These are phyloP conservation scores for Pisolithus orientalis DNA, from an alignment of 768 basidiomycete species.

Conservation along the genomic window DNA sequence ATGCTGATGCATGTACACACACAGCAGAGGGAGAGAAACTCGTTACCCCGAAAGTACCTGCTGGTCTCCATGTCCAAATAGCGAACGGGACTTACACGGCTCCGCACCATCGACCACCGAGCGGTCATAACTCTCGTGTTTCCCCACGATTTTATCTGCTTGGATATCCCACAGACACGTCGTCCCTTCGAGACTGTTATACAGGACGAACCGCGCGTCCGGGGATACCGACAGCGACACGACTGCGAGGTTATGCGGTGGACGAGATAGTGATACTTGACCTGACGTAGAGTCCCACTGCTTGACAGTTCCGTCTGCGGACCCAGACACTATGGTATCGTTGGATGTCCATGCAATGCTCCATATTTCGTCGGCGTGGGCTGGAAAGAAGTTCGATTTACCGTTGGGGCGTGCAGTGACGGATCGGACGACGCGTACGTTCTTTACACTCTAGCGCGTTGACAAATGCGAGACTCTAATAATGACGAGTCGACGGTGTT, in stretches of 20 bases:
- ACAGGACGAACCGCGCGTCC: constrained; percentile 60
- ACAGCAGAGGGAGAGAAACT: too few relatives aligned
- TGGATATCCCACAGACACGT: constrained; percentile 71
- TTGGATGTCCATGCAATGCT: constrained; percentile 64
- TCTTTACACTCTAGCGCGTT: constrained; percentile 71
- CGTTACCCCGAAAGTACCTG: background rate
- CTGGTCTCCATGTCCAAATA: background rate
- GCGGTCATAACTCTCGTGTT: constrained; percentile 67
- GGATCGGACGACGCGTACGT: constrained; percentile 42
- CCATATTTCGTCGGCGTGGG: constrained; percentile 78
- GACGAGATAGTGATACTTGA: constrained; percentile 51
- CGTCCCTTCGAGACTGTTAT: constrained; percentile 81
- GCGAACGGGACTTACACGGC: constrained; percentile 48
- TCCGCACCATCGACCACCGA: constrained; percentile 50
- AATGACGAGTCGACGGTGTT: too few relatives aligned
- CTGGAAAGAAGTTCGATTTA: constrained; percentile 37
- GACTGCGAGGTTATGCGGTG: constrained; percentile 80
- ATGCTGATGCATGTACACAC: constrained; percentile 43
- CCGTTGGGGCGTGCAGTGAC: background rate
- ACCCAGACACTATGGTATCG: constrained; percentile 61
- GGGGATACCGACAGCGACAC: constrained; percentile 71
- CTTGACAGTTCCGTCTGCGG: constrained; percentile 72
- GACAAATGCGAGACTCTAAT: constrained; percentile 65
- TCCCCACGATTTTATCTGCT: constrained; percentile 53
- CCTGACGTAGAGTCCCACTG: constrained; percentile 67